A percentile compares a stretch with the other conserved stretches of the same genome.
phyloP scores from a whole-genome alignment of 305 asterid species.

The Plantago rigida region DNA sequence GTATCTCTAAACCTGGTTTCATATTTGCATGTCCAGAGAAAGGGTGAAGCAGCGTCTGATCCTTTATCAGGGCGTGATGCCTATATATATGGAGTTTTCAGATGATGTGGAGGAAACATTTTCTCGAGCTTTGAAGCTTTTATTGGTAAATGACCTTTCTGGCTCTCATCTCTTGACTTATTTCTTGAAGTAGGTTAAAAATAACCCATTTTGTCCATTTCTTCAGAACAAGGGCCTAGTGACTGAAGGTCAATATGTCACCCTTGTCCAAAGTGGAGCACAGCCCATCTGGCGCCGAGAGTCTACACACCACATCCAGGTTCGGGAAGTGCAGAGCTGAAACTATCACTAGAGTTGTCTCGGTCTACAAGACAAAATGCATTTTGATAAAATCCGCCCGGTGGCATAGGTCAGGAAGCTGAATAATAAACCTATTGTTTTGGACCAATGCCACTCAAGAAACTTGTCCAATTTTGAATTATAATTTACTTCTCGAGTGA shows the following conservation, averaged over 20 bases:
- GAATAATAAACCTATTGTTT: too few relatives aligned
- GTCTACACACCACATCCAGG: conserved; percentile 80
- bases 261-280: conserved; percentile 94
- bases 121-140: conserved; percentile 59
- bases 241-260: conserved; percentile 66
- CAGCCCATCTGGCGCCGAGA: conserved; percentile 95
- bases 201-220: conserved; percentile 2
- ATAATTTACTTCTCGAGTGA: background rate
- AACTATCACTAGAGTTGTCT: conserved; percentile 12
- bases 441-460: background rate
- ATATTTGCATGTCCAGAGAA: conserved; percentile 40
- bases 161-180: conserved; percentile 4
- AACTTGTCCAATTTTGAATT: background rate
- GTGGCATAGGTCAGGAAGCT: background rate
- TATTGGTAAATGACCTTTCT: conserved; percentile 42
- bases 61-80: conserved; percentile 84
- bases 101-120: conserved; percentile 75
- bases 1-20: background rate
- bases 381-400: background rate
- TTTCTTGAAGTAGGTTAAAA: background rate
- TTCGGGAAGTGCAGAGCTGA: conserved; percentile 59
- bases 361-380: background rate
- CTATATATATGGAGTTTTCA: conserved; percentile 63
- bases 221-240: conserved; percentile 59
- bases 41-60: conserved; percentile 78